A percentile compares a stretch with the other conserved stretches of the same genome.
Conservation (phyloP, 768 basidiomycete genomes). For the Gloeostereum incarnatum region DNA sequence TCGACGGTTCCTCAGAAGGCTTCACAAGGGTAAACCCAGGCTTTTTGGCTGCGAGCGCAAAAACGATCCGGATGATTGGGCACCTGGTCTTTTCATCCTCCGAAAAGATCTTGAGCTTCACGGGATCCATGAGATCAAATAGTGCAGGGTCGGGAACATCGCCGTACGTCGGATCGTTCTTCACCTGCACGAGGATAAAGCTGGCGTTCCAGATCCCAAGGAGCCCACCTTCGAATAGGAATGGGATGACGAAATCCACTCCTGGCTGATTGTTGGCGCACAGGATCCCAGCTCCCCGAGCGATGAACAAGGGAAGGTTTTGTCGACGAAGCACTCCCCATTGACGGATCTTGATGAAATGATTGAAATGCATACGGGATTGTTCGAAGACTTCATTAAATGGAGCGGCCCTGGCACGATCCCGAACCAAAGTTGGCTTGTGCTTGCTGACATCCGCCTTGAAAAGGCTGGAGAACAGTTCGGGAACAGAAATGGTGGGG, state of each 20-base stretch:
- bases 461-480: neutral
- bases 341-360: constrained; percentile 20
- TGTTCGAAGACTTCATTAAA: constrained; percentile 11
- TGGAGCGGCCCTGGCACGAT: constrained; percentile 10
- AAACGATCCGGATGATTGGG: constrained; percentile 15
- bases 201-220: constrained; percentile 11
- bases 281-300: constrained; percentile 16
- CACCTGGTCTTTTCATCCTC: constrained; percentile 6
- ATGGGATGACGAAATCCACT: constrained; percentile 15
- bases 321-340: constrained; percentile 11
- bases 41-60: constrained; percentile 11
- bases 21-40: neutral
- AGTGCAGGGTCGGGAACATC: constrained; percentile 6
- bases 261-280: constrained; percentile 14
- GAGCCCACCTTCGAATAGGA: constrained; percentile 6
- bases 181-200: constrained; percentile 17
- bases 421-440: constrained; percentile 10
- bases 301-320: constrained; percentile 12
- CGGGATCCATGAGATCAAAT: constrained; percentile 17
- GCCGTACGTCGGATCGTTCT: constrained; percentile 12
- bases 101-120: constrained; percentile 10
- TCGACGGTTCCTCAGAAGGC: neutral
- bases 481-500: neutral
- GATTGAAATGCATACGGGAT: constrained; percentile 18
- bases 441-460: neutral